Percentiles rank a stretch among this genome's conserved stretches.
Evolutionary conservation across 148 eudicot genomes (phyloP).

Genomic region (Tetragonia tetragonoides): DNA sequence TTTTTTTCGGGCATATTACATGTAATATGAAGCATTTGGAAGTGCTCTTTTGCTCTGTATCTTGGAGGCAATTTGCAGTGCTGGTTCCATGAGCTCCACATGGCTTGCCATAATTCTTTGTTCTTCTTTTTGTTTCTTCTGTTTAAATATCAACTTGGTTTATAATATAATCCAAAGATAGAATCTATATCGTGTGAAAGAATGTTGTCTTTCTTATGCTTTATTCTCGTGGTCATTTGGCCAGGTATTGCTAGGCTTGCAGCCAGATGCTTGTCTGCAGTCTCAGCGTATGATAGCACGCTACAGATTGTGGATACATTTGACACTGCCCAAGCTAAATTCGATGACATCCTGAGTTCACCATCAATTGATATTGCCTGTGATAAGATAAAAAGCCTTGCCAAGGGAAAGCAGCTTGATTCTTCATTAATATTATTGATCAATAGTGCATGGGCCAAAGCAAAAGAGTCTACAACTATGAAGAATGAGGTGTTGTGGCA

Average conservation of each 20-base stretch:
- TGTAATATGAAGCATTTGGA: neutral
- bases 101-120: neutral
- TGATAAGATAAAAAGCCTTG: conserved; percentile 84
- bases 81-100: too few species aligned
- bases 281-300: conserved; percentile 89
- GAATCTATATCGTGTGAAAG: neutral
- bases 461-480: conserved; percentile 88
- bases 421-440: conserved; percentile 87
- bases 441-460: conserved; percentile 92
- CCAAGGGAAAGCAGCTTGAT: conserved; percentile 89
- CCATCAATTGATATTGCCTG: conserved; percentile 87
- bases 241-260: conserved; percentile 88
- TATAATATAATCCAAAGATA: neutral
- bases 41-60: neutral
- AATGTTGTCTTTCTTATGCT: neutral
- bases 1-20: neutral
- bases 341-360: conserved; percentile 78
- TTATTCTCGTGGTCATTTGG: conserved; percentile 4
- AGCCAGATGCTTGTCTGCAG: conserved; percentile 91
- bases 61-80: neutral
- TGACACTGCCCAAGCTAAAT: conserved; percentile 85
- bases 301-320: conserved; percentile 73
- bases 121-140: neutral
- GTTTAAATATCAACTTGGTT: neutral
- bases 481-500: conserved; percentile 62